phyloP scores from a whole-genome alignment of 176 grass and related monocot genomes.

The Eragrostis nindensis region DNA sequence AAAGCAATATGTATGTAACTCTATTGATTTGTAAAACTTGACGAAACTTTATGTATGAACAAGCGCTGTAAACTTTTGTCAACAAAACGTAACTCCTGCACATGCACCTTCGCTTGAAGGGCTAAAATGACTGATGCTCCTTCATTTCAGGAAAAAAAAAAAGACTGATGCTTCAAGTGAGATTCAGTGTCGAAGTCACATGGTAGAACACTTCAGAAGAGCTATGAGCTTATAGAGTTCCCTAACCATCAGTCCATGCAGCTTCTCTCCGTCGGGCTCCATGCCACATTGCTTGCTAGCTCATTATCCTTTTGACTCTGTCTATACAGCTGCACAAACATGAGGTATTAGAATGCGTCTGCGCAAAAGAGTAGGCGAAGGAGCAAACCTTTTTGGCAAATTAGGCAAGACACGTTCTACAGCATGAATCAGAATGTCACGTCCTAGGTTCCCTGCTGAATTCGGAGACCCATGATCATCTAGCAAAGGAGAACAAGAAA shows the following conservation, averaged over 20 bases:
- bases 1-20: no score
- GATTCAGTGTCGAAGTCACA: neutral
- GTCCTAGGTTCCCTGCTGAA: constrained; percentile 23
- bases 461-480: constrained; percentile 20
- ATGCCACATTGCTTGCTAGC: neutral
- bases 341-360: constrained; percentile 27
- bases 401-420: constrained; percentile 56
- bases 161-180: neutral
- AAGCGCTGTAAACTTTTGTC: no score
- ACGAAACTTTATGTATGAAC: no score
- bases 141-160: no score
- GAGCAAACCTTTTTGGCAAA: constrained; percentile 55
- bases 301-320: constrained; percentile 48
- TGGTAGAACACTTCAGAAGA: neutral
- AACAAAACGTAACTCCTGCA: no score
- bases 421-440: constrained; percentile 57
- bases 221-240: neutral
- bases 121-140: neutral
- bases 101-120: no score
- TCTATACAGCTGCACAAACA: constrained; percentile 47
- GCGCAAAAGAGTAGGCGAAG: neutral
- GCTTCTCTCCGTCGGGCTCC: neutral
- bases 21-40: no score
- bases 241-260: neutral
- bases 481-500: constrained; percentile 36